Evolutionary conservation across 2,329 filamentous ascomycete species (phyloP), one percentile per base, ranked within the genome.

Genomic region (Sphaerulina vaccinii): DNA sequence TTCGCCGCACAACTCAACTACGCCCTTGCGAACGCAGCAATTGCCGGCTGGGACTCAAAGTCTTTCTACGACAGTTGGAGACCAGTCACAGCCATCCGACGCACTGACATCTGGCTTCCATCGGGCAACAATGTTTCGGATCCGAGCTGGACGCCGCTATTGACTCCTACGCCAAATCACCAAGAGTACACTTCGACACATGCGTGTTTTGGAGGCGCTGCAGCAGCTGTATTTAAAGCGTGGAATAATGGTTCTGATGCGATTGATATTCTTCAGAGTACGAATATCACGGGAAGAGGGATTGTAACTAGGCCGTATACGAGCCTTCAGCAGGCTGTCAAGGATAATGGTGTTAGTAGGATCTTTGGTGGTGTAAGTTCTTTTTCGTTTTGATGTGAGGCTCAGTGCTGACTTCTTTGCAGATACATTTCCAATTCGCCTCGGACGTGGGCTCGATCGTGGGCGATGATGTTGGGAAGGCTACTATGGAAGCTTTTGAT

Each of bases 1-100:
- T 65, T 65, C 59, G 65, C 65, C 24, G 56, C 59, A 1, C 61
- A 65, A 39, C 51, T 67, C 18, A 63, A 67, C 47, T 65, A 65
- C 42, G 64, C 64, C 7, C 54, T 65, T 13, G 59, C 62, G 16
- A 67, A 67, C 42, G 63, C 64, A 35, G 64, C 55, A 7, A 64
- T 67, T 18, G 64, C 62, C 9, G 50, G 54, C 18, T 65, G 62
- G 60, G 56, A 65, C 39, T 52, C 59, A 2, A 65, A 65, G 43
- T 62, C 59, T 13, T 57, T 50, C 48, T 64, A 61, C 41, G 62
- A 65, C 49, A 35, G 54, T 42, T 65, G 63, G 63, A 57, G 64
- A 13, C 63, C 64, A 3, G 51, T 65, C 6, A 47, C 62, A 5
- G 61, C 65, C 21, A 56, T 52, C 21, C 52, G 57, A 15, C 46